Evolutionary conservation across 306 rosid genomes (phyloP).

Genomic region (Cicer pinnatifidum): DNA sequence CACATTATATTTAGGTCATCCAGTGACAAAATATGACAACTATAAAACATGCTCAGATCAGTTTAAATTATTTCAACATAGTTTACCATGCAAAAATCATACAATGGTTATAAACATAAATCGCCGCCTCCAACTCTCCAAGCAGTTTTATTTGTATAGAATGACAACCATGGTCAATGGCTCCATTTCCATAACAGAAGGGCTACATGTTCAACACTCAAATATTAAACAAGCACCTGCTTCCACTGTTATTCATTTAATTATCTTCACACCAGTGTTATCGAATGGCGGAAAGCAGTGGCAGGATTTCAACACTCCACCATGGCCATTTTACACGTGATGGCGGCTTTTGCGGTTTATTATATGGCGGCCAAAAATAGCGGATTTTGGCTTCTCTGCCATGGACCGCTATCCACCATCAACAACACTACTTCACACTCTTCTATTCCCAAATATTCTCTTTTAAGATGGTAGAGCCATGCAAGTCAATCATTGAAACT

Average conservation of each 20-base stretch:
- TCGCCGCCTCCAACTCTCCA: not conserved
- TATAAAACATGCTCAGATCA: not conserved
- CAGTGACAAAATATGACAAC: conserved; percentile 20
- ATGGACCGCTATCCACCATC: too few relatives aligned
- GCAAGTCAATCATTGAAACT: conserved; percentile 21
- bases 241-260: not conserved
- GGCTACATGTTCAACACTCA: conserved; percentile 4
- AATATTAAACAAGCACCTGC: not conserved
- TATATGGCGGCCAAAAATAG: too few relatives aligned
- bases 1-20: conserved; percentile 8
- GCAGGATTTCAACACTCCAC: too few relatives aligned
- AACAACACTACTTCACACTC: not conserved
- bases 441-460: conserved; percentile 8
- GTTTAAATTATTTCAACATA: not conserved
- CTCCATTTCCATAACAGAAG: conserved; percentile 27
- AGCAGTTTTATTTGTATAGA: conserved; percentile 12
- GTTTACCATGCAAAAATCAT: conserved; percentile 22
- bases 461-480: not conserved
- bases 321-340: too few relatives aligned
- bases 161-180: not conserved
- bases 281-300: too few relatives aligned
- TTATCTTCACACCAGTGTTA: not conserved
- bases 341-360: too few relatives aligned
- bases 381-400: too few relatives aligned
- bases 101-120: conserved; percentile 15